Base-by-base conservation (phyloP, 306 rosid genomes). In the Prunus mira region DNA sequence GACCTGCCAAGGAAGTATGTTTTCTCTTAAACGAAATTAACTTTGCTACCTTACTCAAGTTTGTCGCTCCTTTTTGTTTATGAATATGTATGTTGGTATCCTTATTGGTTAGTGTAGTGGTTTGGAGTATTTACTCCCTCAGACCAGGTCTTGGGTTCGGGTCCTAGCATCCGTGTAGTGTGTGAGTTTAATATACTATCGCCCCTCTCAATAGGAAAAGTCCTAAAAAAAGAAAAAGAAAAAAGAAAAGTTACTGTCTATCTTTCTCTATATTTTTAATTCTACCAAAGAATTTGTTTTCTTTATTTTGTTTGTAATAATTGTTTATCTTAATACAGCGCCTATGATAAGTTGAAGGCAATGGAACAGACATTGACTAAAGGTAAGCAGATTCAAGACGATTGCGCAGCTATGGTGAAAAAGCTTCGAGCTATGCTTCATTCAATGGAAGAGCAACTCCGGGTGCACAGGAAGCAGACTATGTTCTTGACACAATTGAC, bases 401-500 rank as follows among this genome's bases (percentile, higher is more conserved):
- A 92, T 71, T 95, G 97, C 65, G 84, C 97, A 78, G 85, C 75
- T 64, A 74, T 71, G 64, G 95, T 92, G 79, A 95, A 92, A 84
- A 95, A 92, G 81, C 99, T 95, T 51, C 85, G 99, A 72, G 99
- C 99, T 55, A 92, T 95, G 97, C 88, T 92, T 55, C 97, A 92
- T 77, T 89, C 97, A 28, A 82, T 96, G 2, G 97, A 95, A 76
- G 97, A 95, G 85, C 99, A 90, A 86, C 89, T 92, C 30, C 92
- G 90, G 50, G 92, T 85, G 60, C 96, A 92, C 91, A 95, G 86
- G 83, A 95, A 95, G 83, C 99, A 95, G 95, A 84, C 93, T 66
- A 9, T 83, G 84, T 95, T 95, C 91, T 86, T 95, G 80, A 92
- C 97, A 12, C 99, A 95, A 32, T 78, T 95, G 83, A 95, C 99